Percentiles rank a stretch among this genome's conserved stretches.
Evolutionary conservation across 495 filamentous ascomycete species (phyloP).

Genomic region (Neurospora sublineolata): DNA sequence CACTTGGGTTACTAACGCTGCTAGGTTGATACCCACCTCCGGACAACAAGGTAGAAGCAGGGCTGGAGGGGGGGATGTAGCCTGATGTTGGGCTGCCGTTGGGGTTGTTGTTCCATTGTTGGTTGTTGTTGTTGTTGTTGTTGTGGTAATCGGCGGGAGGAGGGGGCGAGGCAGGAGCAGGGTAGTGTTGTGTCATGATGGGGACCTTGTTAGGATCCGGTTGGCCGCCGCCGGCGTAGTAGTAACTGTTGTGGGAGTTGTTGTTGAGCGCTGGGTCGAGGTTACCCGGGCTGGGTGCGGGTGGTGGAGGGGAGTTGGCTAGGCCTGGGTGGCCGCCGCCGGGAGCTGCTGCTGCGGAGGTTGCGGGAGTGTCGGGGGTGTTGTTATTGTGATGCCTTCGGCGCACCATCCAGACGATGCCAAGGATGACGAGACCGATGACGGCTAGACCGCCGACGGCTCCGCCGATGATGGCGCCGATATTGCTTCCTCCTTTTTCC

Average conservation of each 20-base stretch:
- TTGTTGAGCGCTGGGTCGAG: background rate
- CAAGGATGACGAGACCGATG: conserved; percentile 29
- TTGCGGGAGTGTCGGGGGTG: background rate
- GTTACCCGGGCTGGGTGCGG: background rate
- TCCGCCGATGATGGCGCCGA: conserved; percentile 38
- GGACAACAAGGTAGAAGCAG: background rate
- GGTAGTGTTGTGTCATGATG: background rate
- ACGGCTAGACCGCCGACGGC: conserved; percentile 36
- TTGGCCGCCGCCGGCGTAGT: background rate
- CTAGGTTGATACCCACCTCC: background rate
- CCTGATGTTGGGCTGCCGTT: background rate
- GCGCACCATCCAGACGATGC: conserved; percentile 26
- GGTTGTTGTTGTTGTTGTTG: background rate
- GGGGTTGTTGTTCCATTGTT: background rate
- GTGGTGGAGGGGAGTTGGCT: background rate
- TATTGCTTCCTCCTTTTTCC: conserved; percentile 16
- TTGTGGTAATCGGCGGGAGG: background rate
- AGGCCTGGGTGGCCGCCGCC: background rate
- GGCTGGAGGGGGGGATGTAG: background rate
- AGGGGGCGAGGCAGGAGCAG: background rate
- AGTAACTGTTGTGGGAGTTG: background rate
- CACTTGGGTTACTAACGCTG: background rate
- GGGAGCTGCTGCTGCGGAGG: background rate
- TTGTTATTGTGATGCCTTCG: conserved; percentile 12
- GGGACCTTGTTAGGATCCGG: background rate